These are phyloP conservation scores for Obelidium mucronatum DNA, from an alignment of 192 early-diverging fungal genomes.

Conservation along the genomic window DNA sequence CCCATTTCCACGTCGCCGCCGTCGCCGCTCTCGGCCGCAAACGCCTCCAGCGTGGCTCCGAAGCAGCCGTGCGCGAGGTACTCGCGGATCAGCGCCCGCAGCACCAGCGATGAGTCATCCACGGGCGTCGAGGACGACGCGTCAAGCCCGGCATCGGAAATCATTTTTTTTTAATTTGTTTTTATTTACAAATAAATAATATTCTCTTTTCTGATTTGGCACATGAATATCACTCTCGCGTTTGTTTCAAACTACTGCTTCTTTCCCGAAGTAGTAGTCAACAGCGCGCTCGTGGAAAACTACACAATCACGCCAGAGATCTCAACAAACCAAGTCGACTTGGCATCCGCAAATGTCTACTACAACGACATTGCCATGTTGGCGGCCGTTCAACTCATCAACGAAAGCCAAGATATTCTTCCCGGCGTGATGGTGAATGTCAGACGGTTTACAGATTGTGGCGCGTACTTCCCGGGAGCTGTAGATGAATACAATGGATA, in stretches of 20 bases:
- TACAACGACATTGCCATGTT: constrained; percentile 13
- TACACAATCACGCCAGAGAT: background rate
- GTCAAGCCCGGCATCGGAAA: too few species aligned
- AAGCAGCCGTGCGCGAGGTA: background rate
- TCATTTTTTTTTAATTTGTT: too few species aligned
- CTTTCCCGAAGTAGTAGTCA: background rate
- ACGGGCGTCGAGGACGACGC: too few species aligned
- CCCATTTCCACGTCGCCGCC: background rate
- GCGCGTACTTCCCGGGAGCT: background rate
- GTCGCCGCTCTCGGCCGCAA: background rate
- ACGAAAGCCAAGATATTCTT: background rate
- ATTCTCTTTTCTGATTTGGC: too few species aligned
- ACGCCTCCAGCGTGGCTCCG: background rate
- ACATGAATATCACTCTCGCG: background rate
- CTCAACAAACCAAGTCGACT: background rate
- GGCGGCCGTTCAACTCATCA: background rate
- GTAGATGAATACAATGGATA: background rate
- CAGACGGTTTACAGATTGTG: background rate
- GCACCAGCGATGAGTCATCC: too few species aligned
- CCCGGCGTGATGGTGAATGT: background rate
- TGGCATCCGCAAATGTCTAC: background rate
- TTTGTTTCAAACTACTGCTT: background rate
- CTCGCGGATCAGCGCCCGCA: background rate
- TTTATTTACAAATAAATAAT: too few species aligned
- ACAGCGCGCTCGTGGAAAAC: background rate